A percentile compares a stretch with the other conserved stretches of the same genome.
phyloP scores from a whole-genome alignment of 2,329 filamentous ascomycete genomes.

The Apiospora hydei region DNA sequence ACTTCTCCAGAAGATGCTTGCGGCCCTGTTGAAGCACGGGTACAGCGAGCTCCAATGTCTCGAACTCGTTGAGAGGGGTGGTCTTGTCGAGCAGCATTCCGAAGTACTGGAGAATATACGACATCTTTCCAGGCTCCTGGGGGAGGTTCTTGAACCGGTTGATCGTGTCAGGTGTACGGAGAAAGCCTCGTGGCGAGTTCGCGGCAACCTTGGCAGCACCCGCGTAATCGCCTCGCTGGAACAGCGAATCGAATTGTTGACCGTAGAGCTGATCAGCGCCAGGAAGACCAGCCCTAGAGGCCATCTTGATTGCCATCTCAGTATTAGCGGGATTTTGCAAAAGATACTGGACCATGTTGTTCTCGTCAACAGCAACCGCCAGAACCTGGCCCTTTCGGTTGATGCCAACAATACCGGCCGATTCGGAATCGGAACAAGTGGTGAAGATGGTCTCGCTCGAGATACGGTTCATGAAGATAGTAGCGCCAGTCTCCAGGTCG shows the following conservation, averaged over 20 bases:
- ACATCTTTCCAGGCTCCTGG: slow-evolving; percentile 83
- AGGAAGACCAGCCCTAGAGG: slow-evolving; percentile 89
- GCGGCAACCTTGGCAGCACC: slow-evolving; percentile 96
- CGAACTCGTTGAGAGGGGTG: slow-evolving; percentile 81
- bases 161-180: slow-evolving; percentile 93
- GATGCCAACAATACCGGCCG: slow-evolving; percentile 88
- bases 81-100: slow-evolving; percentile 97
- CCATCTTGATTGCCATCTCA: slow-evolving; percentile 93
- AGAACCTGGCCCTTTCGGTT: slow-evolving; percentile 98
- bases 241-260: slow-evolving; percentile 89
- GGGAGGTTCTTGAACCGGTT: slow-evolving; percentile 92
- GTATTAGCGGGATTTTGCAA: slow-evolving; percentile 96
- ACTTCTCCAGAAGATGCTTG: slow-evolving; percentile 96
- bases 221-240: slow-evolving; percentile 79
- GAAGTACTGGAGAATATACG: slow-evolving; percentile 95
- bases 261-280: slow-evolving; percentile 94
- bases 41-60: slow-evolving; percentile 91
- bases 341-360: slow-evolving; percentile 89
- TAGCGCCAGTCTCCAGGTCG: slow-evolving; percentile 92
- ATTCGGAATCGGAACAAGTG: slow-evolving; percentile 82
- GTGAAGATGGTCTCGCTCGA: slow-evolving; percentile 99
- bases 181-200: slow-evolving; percentile 93
- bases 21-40: slow-evolving; percentile 93
- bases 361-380: slow-evolving; percentile 91
- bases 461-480: slow-evolving; percentile 99